Evolutionary conservation across 1,284 basidiomycete genomes (phyloP).

Genomic region (Cryptococcus hybrid): DNA sequence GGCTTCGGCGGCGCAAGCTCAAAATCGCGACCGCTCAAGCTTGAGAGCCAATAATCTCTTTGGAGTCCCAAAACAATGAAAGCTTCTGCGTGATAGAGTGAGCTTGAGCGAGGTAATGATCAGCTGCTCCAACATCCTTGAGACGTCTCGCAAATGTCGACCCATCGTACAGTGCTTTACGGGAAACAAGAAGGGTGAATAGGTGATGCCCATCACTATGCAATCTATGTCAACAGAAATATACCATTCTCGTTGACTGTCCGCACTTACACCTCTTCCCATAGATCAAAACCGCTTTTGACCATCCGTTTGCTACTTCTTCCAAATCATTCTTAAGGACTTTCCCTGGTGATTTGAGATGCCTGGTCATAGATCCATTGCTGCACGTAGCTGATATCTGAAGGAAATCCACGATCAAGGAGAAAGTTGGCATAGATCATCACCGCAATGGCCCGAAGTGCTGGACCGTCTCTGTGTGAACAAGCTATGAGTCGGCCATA

Average conservation of each 20-base stretch:
- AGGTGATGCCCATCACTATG: constrained; percentile 50
- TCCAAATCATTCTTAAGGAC: constrained; percentile 56
- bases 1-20: neutral
- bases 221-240: constrained; percentile 30
- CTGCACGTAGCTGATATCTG: constrained; percentile 44
- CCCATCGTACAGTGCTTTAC: constrained; percentile 49
- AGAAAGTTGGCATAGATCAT: constrained; percentile 51
- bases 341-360: constrained; percentile 21
- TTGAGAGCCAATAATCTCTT: constrained; percentile 34
- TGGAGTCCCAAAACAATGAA: constrained; percentile 41
- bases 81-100: constrained; percentile 29
- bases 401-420: constrained; percentile 39
- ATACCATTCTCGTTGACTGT: neutral
- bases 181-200: constrained; percentile 50
- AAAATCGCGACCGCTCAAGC: constrained; percentile 3
- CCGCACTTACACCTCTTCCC: constrained; percentile 44
- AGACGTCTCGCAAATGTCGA: constrained; percentile 43
- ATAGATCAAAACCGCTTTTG: constrained; percentile 48
- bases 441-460: constrained; percentile 51
- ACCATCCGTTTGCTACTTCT: constrained; percentile 50
- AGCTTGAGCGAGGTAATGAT: constrained; percentile 43
- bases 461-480: constrained; percentile 51
- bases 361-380: constrained; percentile 43
- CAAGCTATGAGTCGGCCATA: neutral
- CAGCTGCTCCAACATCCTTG: constrained; percentile 40